These are phyloP conservation scores for Podaxis carcinomalis DNA, from an alignment of 768 basidiomycete genomes.

Conservation along the genomic window DNA sequence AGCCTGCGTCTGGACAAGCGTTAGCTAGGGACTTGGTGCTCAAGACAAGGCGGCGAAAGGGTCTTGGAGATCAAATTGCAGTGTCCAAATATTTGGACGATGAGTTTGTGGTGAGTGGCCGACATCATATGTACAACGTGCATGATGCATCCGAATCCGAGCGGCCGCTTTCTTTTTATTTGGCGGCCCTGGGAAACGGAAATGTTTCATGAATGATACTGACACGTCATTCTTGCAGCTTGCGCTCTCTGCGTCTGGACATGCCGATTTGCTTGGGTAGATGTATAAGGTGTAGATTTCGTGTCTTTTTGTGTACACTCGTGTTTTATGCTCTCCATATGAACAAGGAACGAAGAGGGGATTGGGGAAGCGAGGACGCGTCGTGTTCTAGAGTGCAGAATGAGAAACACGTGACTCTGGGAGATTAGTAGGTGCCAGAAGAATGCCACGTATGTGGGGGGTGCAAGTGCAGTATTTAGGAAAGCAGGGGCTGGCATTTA, in stretches of 20 bases:
- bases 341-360: not conserved
- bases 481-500: constrained; percentile 13
- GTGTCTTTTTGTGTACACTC: constrained; percentile 12
- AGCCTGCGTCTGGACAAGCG: constrained; percentile 95
- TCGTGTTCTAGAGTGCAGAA: not conserved
- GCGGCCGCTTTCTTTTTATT: not conserved
- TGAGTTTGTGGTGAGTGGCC: constrained; percentile 79
- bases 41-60: constrained; percentile 95
- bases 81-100: constrained; percentile 97
- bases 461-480: constrained; percentile 31
- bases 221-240: constrained; percentile 44
- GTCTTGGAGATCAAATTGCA: constrained; percentile 93
- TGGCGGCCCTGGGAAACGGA: constrained; percentile 8
- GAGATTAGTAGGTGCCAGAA: constrained; percentile 16
- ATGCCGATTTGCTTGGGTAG: constrained; percentile 81
- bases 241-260: constrained; percentile 92
- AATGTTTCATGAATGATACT: not conserved
- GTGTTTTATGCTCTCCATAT: constrained; percentile 8
- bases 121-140: not conserved
- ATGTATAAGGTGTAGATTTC: constrained; percentile 13
- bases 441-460: constrained; percentile 37
- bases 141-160: not conserved
- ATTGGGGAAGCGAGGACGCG: not conserved
- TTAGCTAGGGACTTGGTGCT: constrained; percentile 92
- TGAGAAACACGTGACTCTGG: constrained; percentile 12